phyloP scores from a whole-genome alignment of 176 grass and related monocot species.

The Rhynchospora breviuscula region DNA sequence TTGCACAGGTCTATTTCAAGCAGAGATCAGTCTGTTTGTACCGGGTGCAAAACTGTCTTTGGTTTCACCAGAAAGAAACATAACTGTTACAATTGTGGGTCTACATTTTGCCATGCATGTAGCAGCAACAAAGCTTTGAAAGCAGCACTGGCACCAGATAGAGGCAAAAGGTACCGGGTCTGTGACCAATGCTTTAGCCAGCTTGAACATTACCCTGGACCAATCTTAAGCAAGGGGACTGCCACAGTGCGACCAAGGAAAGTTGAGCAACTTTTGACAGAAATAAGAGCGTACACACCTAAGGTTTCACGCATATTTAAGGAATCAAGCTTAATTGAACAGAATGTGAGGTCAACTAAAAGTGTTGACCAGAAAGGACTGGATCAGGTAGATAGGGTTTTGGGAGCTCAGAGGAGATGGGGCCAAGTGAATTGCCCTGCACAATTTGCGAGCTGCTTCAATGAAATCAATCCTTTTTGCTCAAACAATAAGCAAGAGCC shows the following conservation, averaged over 20 bases:
- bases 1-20: slow-evolving; percentile 73
- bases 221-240: slow-evolving; percentile 26
- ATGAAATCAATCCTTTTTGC: not conserved
- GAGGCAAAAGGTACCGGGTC: slow-evolving; percentile 58
- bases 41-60: slow-evolving; percentile 62
- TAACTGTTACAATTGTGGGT: slow-evolving; percentile 91
- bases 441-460: slow-evolving; percentile 32
- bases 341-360: slow-evolving; percentile 35
- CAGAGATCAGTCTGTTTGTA: slow-evolving; percentile 74
- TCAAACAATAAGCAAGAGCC: slow-evolving; percentile 1
- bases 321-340: slow-evolving; percentile 42
- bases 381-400: not conserved
- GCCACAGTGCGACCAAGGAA: slow-evolving; percentile 29
- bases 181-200: slow-evolving; percentile 71
- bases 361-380: slow-evolving; percentile 28
- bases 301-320: slow-evolving; percentile 57
- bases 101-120: slow-evolving; percentile 73
- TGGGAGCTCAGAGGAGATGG: slow-evolving; percentile 50
- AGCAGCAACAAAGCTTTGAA: slow-evolving; percentile 59
- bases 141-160: slow-evolving; percentile 64
- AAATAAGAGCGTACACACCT: slow-evolving; percentile 51
- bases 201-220: slow-evolving; percentile 38
- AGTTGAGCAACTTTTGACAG: slow-evolving; percentile 39
- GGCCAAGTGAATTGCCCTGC: slow-evolving; percentile 70
- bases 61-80: slow-evolving; percentile 85